Conservation (phyloP, 331 rosid genomes). For the Malus hybrid region DNA sequence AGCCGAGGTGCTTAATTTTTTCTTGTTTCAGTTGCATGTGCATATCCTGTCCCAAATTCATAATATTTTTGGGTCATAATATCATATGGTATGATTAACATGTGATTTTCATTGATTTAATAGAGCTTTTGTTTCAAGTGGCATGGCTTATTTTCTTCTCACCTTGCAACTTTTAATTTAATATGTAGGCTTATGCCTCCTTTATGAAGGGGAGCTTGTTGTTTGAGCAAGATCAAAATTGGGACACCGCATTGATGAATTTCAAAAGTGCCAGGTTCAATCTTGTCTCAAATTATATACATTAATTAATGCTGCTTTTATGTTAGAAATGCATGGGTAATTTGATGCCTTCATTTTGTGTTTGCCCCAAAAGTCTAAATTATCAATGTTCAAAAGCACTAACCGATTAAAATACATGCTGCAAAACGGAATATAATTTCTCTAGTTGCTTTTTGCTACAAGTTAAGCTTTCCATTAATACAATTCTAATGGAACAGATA, state of each 20-base stretch:
- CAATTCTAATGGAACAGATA: not conserved
- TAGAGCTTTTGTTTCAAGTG: not conserved
- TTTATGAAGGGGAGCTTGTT: slow-evolving; percentile 93
- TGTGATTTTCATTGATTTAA: not conserved
- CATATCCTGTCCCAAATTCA: not conserved
- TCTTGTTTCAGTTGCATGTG: not conserved
- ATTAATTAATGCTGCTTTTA: not conserved
- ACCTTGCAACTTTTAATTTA: slow-evolving; percentile 2
- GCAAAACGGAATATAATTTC: not conserved
- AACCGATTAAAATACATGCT: not conserved
- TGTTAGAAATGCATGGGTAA: not conserved
- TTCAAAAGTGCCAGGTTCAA: slow-evolving; percentile 96
- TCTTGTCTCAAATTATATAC: not conserved
- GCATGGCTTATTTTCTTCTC: slow-evolving; percentile 3
- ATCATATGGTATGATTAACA: not conserved
- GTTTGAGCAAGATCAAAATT: slow-evolving; percentile 93
- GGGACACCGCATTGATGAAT: slow-evolving; percentile 83
- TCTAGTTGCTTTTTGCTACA: not conserved
- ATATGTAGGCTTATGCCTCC: slow-evolving; percentile 85
- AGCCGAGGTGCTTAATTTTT: slow-evolving; percentile 65
- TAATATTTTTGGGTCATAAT: not conserved
- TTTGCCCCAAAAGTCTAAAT: not conserved
- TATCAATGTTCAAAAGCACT: not conserved
- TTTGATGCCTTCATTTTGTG: not conserved
- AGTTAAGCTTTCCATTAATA: not conserved